phyloP scores from a whole-genome alignment of 768 basidiomycete species.

The Trametes meyenii region DNA sequence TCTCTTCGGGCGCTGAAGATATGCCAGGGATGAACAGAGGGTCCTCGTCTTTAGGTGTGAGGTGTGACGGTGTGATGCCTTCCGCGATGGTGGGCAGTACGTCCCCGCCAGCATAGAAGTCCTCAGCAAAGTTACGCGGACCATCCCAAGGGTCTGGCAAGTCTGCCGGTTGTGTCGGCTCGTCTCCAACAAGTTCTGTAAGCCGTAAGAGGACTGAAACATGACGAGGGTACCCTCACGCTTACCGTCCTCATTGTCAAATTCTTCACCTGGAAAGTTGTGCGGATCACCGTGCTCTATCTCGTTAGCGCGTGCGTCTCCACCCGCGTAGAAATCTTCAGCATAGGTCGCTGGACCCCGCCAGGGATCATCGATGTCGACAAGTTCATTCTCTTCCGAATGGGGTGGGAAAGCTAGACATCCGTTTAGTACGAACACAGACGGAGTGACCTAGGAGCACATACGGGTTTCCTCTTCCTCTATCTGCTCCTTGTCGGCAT shows the following conservation, averaged over 20 bases:
- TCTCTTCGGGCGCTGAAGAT: not conserved
- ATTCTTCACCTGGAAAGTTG: conserved; percentile 32
- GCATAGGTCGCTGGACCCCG: conserved; percentile 42
- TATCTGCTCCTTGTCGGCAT: conserved; percentile 50
- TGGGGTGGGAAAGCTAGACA: conserved; percentile 9
- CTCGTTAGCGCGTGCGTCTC: conserved; percentile 33
- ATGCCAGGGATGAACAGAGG: conserved; percentile 23
- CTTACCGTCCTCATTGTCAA: conserved; percentile 16
- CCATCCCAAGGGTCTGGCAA: conserved; percentile 45
- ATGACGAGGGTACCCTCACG: not conserved
- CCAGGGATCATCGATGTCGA: conserved; percentile 46
- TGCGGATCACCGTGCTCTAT: conserved; percentile 28
- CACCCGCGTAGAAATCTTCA: conserved; percentile 50
- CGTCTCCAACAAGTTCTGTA: conserved; percentile 7
- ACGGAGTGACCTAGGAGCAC: not conserved
- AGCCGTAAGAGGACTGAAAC: conserved; percentile 16
- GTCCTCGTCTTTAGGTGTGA: conserved; percentile 26
- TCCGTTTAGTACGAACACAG: not conserved
- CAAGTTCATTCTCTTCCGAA: conserved; percentile 13
- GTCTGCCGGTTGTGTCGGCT: conserved; percentile 26
- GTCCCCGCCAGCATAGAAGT: conserved; percentile 48
- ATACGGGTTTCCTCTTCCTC: conserved; percentile 26
- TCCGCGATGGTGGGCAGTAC: conserved; percentile 10
- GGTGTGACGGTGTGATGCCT: conserved; percentile 27
- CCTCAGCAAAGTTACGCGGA: conserved; percentile 43